phyloP scores from a whole-genome alignment of 495 filamentous ascomycete genomes.

The Penicillium crystallinum region DNA sequence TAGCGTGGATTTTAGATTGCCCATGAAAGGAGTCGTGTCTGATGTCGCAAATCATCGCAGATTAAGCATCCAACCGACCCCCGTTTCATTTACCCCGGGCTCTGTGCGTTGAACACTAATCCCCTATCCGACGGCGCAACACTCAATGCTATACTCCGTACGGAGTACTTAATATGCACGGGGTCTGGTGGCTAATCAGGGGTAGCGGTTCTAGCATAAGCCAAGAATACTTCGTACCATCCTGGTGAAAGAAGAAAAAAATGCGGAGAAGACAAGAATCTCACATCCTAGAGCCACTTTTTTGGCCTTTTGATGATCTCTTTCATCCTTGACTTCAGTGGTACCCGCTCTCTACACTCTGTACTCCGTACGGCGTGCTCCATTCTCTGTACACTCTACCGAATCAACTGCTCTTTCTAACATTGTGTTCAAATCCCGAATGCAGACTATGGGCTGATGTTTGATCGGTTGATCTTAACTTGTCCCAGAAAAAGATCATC shows the following conservation, averaged over 20 bases:
- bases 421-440: constrained; percentile 3
- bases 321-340: background rate
- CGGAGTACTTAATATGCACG: background rate
- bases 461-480: background rate
- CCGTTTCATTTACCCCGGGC: background rate
- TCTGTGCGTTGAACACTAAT: background rate
- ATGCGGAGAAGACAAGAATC: background rate
- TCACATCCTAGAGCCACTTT: background rate
- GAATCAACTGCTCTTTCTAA: background rate
- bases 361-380: too few species aligned
- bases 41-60: constrained; percentile 10
- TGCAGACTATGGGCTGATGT: background rate
- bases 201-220: background rate
- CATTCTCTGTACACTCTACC: background rate
- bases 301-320: background rate
- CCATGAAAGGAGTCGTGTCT: background rate
- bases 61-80: background rate
- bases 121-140: background rate
- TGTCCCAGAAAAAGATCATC: background rate
- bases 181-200: constrained; percentile 2
- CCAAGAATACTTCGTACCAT: background rate
- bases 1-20: constrained; percentile 4
- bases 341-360: too few species aligned
- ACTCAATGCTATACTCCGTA: background rate
- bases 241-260: background rate